Percentiles rank a stretch among this genome's conserved stretches.
phyloP scores from a whole-genome alignment of 140 eudicot species.

The Anethum foeniculum region DNA sequence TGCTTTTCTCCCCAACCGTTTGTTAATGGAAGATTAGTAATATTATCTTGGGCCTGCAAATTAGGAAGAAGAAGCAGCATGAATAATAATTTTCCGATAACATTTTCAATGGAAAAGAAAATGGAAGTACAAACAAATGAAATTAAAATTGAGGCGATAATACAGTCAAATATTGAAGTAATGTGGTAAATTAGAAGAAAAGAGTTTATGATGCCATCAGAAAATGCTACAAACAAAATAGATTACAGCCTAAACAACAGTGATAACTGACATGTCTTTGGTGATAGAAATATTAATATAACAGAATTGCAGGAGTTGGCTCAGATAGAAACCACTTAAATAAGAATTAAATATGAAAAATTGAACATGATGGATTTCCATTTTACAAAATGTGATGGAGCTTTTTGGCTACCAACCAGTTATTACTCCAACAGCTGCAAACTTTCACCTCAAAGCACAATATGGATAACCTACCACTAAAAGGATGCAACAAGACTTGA shows the following conservation, averaged over 20 bases:
- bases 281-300: background rate
- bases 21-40: conserved; percentile 70
- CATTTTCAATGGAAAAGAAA: background rate
- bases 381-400: background rate
- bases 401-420: background rate
- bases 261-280: background rate
- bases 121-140: background rate
- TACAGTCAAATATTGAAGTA: background rate
- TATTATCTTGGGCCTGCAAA: conserved; percentile 88
- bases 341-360: background rate
- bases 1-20: conserved; percentile 99
- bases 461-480: background rate
- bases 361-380: background rate
- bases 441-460: background rate
- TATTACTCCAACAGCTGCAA: background rate
- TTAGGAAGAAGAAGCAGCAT: background rate
- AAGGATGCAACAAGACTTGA: background rate
- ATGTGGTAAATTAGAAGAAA: background rate
- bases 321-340: background rate
- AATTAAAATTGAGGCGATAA: background rate
- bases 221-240: background rate
- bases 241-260: background rate
- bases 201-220: background rate
- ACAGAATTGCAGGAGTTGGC: background rate
- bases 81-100: background rate